Evolutionary conservation across 2,329 filamentous ascomycete genomes (phyloP), one percentile per base, ranked within the genome.

Genomic region (Teratosphaeria destructans): DNA sequence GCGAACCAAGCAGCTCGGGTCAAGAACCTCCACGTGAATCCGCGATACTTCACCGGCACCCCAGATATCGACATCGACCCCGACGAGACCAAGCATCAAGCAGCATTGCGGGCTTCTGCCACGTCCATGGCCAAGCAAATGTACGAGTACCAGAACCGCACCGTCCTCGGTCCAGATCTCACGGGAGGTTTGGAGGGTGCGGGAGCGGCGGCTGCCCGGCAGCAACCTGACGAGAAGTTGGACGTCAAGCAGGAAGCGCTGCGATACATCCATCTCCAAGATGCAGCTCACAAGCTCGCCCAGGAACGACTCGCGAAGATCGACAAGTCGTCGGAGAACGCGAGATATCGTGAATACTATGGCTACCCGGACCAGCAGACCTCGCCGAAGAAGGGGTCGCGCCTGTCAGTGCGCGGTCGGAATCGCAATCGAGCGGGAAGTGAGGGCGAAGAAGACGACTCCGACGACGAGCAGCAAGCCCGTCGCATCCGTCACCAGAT

Each of bases 61-160:
- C 90, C 91, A 3, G 86, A 86, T 0, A 83, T 95, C 3, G 80
- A 83, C 29, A 77, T 82, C 52, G 89, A 95, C 68, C 76, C 85
- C 0, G 86, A 94, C 49, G 90, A 96, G 68, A 82, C 85, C 71
- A 85, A 82, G 62, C 84, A 82, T 60, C 82, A 86, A 53, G 87
- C 90, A 65, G 84, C 85, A 4, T 77, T 95, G 2, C 87, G 87
- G 63, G 89, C 90, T 34, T 93, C 90, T 23, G 90, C 92, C 2
- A 78, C 96, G 3, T 89, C 88, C 11, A 95, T 96, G 90, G 91
- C 92, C 6, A 88, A 87, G 73, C 84, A 87, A 66, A 93, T 96
- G 85, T 96, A 91, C 70, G 82, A 79, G 11, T 84, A 89, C 62
- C 82, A 81, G 62, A 81, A 70, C 52, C 67, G 68, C 4, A 63